Percentiles rank a stretch among this genome's conserved stretches.
phyloP scores from a whole-genome alignment of 2,329 filamentous ascomycete genomes.

The Cephalotrichum gorgonifer region DNA sequence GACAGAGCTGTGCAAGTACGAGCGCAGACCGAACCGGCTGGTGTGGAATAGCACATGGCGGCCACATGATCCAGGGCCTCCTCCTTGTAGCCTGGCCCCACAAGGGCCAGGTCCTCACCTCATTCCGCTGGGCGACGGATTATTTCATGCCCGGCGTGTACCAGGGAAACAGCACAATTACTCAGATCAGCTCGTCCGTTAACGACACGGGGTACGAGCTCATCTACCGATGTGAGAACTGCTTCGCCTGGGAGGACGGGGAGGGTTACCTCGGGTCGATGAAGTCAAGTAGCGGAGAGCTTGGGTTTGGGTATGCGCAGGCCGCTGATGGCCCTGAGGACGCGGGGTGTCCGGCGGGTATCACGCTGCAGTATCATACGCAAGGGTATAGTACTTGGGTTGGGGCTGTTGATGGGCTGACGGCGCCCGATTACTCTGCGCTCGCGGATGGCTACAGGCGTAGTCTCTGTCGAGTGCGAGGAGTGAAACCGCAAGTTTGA shows the following conservation, averaged over 20 bases:
- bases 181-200: constrained; percentile 46
- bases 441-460: no score
- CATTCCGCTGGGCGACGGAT: constrained; percentile 46
- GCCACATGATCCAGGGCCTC: constrained; percentile 46
- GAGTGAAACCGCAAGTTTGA: no score
- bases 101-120: constrained; percentile 41
- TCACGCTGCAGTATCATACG: constrained; percentile 11
- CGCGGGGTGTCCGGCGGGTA: constrained; percentile 28
- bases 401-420: neutral
- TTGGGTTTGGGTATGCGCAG: constrained; percentile 47
- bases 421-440: neutral
- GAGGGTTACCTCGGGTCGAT: constrained; percentile 29
- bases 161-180: constrained; percentile 42
- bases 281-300: constrained; percentile 29
- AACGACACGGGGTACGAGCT: constrained; percentile 49
- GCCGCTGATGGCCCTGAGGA: constrained; percentile 31
- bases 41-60: constrained; percentile 43
- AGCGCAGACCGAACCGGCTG: constrained; percentile 34
- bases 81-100: constrained; percentile 49
- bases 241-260: constrained; percentile 37
- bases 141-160: constrained; percentile 51
- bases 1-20: constrained; percentile 6
- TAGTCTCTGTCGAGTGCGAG: no score
- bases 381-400: neutral
- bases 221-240: constrained; percentile 23